Conservation (phyloP, 108 stramenopile genomes). For the Stephanodiscus triporus region DNA sequence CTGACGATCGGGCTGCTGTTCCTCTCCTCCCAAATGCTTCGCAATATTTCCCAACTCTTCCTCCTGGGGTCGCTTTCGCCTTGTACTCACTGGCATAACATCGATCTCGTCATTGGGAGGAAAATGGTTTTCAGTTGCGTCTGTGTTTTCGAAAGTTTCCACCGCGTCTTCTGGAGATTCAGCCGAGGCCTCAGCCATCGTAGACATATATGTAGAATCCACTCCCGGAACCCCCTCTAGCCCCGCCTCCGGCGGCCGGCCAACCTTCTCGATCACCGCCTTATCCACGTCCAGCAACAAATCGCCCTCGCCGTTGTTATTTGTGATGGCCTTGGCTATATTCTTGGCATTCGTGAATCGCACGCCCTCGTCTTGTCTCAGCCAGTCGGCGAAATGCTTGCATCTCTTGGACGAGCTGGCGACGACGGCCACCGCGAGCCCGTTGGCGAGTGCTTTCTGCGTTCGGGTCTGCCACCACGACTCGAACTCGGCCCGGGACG, state of each 20-base stretch:
- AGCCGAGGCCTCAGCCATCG: constrained; percentile 1
- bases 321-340: constrained; percentile 53
- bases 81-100: background rate
- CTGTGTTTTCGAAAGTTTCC: constrained; percentile 2
- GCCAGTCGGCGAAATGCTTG: constrained; percentile 9
- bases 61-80: constrained; percentile 13
- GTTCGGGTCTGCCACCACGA: constrained; percentile 40
- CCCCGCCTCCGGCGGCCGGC: constrained; percentile 19
- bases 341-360: constrained; percentile 50
- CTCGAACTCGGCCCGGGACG: constrained; percentile 22
- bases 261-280: constrained; percentile 35
- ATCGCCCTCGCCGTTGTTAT: constrained; percentile 33
- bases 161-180: constrained; percentile 7
- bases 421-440: constrained; percentile 41
- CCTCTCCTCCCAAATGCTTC: constrained; percentile 5
- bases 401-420: constrained; percentile 32
- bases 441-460: constrained; percentile 15
- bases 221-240: background rate
- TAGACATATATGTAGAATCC: background rate
- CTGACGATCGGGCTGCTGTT: constrained; percentile 7
- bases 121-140: background rate
- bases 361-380: constrained; percentile 19
- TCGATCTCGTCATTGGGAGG: background rate
- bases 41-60: background rate
- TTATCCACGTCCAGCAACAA: constrained; percentile 37